These are phyloP conservation scores for Orobanche coerulescens DNA, from an alignment of 257 asterid genomes.

Conservation along the genomic window DNA sequence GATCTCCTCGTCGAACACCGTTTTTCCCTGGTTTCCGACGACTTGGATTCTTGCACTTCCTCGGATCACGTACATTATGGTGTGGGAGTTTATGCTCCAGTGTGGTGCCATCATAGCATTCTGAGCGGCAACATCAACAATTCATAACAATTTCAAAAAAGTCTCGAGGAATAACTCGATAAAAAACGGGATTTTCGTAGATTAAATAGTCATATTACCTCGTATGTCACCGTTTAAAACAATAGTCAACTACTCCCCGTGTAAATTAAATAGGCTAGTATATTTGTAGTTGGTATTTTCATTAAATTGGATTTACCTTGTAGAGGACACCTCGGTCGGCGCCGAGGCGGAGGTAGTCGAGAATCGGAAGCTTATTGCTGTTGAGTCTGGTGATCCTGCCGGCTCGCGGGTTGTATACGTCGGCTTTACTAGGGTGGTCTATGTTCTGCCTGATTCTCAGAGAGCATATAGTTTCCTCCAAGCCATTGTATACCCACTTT, in stretches of 20 bases:
- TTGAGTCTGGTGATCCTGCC: slow-evolving; percentile 49
- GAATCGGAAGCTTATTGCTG: slow-evolving; percentile 49
- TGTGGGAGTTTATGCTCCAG: slow-evolving; percentile 49
- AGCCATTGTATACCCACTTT: slow-evolving; percentile 27
- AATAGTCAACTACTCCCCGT: too few relatives aligned
- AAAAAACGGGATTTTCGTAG: too few relatives aligned
- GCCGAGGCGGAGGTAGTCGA: slow-evolving; percentile 40
- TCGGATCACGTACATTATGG: slow-evolving; percentile 32
- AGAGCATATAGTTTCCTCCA: slow-evolving; percentile 51
- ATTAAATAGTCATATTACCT: too few relatives aligned
- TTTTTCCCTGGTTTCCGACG: slow-evolving; percentile 37
- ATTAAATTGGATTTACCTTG: slow-evolving; percentile 22
- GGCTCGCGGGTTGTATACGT: slow-evolving; percentile 47
- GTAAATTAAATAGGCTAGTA: too few relatives aligned
- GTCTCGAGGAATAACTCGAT: too few relatives aligned
- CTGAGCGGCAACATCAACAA: slow-evolving; percentile 17
- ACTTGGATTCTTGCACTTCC: slow-evolving; percentile 57
- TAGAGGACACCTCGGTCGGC: slow-evolving; percentile 53
- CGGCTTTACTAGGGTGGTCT: slow-evolving; percentile 33
- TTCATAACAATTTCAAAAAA: neutral
- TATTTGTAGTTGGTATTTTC: too few relatives aligned
- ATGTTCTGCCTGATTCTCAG: slow-evolving; percentile 36
- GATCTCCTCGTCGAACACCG: slow-evolving; percentile 42
- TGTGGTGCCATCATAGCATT: slow-evolving; percentile 48
- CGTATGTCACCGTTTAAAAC: too few relatives aligned